Percentiles rank a stretch among this genome's conserved stretches.
phyloP scores from a whole-genome alignment of 768 basidiomycete species.

The Mycena indigotica region DNA sequence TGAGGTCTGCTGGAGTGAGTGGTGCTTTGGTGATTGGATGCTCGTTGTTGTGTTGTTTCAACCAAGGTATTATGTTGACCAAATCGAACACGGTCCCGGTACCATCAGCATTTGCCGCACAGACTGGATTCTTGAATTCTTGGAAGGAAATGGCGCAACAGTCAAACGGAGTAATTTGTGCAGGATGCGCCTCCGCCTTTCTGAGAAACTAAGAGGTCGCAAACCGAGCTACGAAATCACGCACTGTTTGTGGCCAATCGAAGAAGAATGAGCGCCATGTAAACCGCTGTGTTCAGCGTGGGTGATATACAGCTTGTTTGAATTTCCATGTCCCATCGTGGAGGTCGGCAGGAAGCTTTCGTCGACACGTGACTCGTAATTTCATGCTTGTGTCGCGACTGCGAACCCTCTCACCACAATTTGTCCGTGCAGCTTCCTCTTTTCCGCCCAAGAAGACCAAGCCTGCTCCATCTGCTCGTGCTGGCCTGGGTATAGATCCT shows the following conservation, averaged over 20 bases:
- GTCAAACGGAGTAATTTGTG: slow-evolving; percentile 77
- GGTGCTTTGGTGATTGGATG: slow-evolving; percentile 78
- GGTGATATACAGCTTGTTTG: slow-evolving; percentile 83
- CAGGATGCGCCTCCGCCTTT: slow-evolving; percentile 69
- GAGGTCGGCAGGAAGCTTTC: background rate
- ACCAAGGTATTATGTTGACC: slow-evolving; percentile 91
- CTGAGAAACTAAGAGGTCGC: slow-evolving; percentile 35
- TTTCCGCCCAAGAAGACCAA: slow-evolving; percentile 10
- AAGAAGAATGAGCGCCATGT: slow-evolving; percentile 80
- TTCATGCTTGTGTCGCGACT: slow-evolving; percentile 2
- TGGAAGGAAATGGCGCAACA: slow-evolving; percentile 92
- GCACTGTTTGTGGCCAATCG: slow-evolving; percentile 70
- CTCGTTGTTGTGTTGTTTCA: slow-evolving; percentile 84
- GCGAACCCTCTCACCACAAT: background rate
- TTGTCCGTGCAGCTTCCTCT: slow-evolving; percentile 10
- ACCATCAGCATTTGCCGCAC: slow-evolving; percentile 79
- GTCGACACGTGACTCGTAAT: background rate
- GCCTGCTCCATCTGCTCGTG: background rate
- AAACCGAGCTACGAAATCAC: slow-evolving; percentile 31
- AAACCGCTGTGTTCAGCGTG: slow-evolving; percentile 84
- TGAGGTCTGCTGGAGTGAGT: slow-evolving; percentile 70
- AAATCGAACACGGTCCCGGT: slow-evolving; percentile 84
- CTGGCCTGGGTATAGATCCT: slow-evolving; percentile 6
- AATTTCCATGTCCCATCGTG: background rate
- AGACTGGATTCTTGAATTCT: slow-evolving; percentile 86